Conservation (phyloP, 805 yeast species). For the Suhomyces xylopsoci region DNA sequence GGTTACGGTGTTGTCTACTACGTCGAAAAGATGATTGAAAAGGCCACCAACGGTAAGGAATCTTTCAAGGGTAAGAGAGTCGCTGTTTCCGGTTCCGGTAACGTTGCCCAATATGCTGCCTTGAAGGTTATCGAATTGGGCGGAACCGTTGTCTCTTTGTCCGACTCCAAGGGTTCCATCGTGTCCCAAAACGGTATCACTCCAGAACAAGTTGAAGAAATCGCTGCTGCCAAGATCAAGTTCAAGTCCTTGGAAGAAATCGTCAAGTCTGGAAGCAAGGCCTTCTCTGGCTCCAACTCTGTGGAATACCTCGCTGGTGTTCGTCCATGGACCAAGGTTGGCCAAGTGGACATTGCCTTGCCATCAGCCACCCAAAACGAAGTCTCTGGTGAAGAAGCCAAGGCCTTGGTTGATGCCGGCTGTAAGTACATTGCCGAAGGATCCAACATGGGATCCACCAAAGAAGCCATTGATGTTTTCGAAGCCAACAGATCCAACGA, state of each 20-base stretch:
- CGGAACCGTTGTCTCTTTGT: conserved; percentile 87
- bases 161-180: conserved; percentile 92
- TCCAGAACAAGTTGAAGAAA: conserved; percentile 69
- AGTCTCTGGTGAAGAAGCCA: conserved; percentile 95
- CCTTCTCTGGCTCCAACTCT: conserved; percentile 50
- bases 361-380: conserved; percentile 99
- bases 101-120: conserved; percentile 99
- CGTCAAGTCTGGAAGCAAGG: conserved; percentile 48
- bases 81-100: conserved; percentile 96
- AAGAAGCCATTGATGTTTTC: conserved; percentile 92
- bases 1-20: conserved; percentile 97
- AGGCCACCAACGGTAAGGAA: conserved; percentile 87
- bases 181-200: conserved; percentile 80
- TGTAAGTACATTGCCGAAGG: conserved; percentile 96
- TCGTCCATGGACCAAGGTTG: conserved; percentile 94
- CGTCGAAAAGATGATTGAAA: conserved; percentile 96
- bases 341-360: conserved; percentile 89
- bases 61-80: conserved; percentile 90
- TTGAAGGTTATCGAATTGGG: conserved; percentile 96
- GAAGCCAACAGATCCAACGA: conserved; percentile 71
- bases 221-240: conserved; percentile 75
- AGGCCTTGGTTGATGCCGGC: conserved; percentile 89
- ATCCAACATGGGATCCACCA: conserved; percentile 98
- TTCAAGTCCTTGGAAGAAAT: conserved; percentile 73
- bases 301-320: conserved; percentile 87